These are phyloP conservation scores for Didymella lethalis DNA, from an alignment of 2,329 filamentous ascomycete species.

Conservation along the genomic window DNA sequence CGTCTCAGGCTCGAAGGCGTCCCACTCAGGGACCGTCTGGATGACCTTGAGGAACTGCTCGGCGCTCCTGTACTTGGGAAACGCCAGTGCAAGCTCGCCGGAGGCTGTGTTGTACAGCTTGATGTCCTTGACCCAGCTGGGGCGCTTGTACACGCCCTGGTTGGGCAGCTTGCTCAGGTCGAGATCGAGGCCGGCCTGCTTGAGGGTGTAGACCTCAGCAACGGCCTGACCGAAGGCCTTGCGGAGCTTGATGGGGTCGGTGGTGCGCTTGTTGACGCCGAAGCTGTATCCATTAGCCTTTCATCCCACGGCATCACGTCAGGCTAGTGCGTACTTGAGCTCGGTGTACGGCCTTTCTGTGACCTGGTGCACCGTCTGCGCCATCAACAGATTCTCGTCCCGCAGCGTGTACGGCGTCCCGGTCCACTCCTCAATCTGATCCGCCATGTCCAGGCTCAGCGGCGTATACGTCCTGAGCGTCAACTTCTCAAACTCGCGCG, in stretches of 20 bases:
- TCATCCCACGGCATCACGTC: not conserved
- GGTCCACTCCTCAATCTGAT: constrained; percentile 42
- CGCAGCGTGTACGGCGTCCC: constrained; percentile 42
- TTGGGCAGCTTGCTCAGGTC: constrained; percentile 39
- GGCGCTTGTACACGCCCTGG: constrained; percentile 39
- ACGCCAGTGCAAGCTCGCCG: constrained; percentile 35
- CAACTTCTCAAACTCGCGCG: constrained; percentile 47
- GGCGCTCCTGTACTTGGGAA: constrained; percentile 30
- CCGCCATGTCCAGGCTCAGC: constrained; percentile 40
- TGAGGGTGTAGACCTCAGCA: constrained; percentile 63
- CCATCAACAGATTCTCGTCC: constrained; percentile 42
- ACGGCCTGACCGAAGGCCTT: constrained; percentile 63
- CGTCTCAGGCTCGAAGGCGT: constrained; percentile 11
- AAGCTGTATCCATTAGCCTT: constrained; percentile 27
- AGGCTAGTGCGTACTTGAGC: constrained; percentile 27
- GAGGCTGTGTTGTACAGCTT: constrained; percentile 31
- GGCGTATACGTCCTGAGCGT: constrained; percentile 45
- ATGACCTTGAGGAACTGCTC: constrained; percentile 37
- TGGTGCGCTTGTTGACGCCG: constrained; percentile 31
- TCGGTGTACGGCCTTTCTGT: constrained; percentile 46
- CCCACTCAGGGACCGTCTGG: constrained; percentile 31
- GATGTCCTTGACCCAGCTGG: constrained; percentile 41
- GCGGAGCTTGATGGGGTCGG: constrained; percentile 29
- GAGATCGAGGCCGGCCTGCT: constrained; percentile 38
- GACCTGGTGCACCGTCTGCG: constrained; percentile 40